Conservation (phyloP, 768 basidiomycete species). For the Kwoniella sp. region DNA sequence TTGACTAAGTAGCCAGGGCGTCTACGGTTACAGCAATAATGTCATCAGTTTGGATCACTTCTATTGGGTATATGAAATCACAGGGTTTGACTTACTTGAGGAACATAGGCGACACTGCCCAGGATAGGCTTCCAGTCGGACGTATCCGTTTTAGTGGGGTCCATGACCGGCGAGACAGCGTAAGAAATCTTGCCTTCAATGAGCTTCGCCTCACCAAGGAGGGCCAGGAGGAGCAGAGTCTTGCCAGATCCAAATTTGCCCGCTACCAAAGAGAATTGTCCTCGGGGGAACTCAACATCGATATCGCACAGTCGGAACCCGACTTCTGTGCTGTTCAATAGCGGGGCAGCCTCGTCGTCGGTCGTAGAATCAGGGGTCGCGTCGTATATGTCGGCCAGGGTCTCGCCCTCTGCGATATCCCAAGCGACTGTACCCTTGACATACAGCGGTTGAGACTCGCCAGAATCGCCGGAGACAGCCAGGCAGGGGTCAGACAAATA, state of each 20-base stretch:
- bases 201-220: constrained; percentile 47
- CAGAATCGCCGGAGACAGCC: neutral
- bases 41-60: neutral
- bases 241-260: constrained; percentile 51
- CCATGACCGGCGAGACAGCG: constrained; percentile 28
- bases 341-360: neutral
- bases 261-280: constrained; percentile 43
- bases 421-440: constrained; percentile 30
- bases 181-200: constrained; percentile 43
- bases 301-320: constrained; percentile 39
- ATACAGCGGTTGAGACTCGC: constrained; percentile 27
- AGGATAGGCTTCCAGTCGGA: constrained; percentile 22
- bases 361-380: neutral
- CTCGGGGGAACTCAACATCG: constrained; percentile 42
- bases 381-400: neutral
- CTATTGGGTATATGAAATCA: neutral
- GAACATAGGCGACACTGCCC: constrained; percentile 39
- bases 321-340: neutral
- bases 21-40: constrained; percentile 23
- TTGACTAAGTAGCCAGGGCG: constrained; percentile 41
- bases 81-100: constrained; percentile 23
- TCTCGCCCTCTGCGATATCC: constrained; percentile 4
- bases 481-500: constrained; percentile 22
- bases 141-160: constrained; percentile 2
- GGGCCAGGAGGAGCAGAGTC: constrained; percentile 39